Conservation (phyloP, 495 filamentous ascomycete genomes). For the Trichoderma parareesei region DNA sequence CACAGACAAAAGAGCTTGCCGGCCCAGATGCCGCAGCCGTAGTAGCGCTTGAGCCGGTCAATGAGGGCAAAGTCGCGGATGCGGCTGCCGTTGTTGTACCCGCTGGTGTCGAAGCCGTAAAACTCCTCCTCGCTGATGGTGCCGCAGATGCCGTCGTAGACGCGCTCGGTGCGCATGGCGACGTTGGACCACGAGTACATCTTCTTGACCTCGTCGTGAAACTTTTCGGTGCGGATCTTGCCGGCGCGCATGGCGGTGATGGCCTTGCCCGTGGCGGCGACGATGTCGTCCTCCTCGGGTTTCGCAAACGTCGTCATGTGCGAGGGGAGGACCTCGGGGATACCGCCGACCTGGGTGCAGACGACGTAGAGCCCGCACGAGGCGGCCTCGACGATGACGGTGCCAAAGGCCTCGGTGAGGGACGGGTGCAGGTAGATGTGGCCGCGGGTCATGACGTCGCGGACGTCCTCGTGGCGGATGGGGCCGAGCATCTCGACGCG, state of each 20-base stretch:
- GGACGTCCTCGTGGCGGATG: slow-evolving; percentile 89
- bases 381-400: slow-evolving; percentile 93
- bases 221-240: slow-evolving; percentile 80
- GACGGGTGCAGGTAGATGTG: slow-evolving; percentile 95
- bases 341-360: slow-evolving; percentile 91
- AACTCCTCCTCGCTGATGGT: slow-evolving; percentile 78
- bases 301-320: slow-evolving; percentile 94
- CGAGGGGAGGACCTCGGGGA: slow-evolving; percentile 86
- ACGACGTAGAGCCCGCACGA: slow-evolving; percentile 94
- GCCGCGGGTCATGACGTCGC: slow-evolving; percentile 96
- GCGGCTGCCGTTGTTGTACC: slow-evolving; percentile 66
- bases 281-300: slow-evolving; percentile 87
- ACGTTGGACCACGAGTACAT: slow-evolving; percentile 99
- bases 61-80: slow-evolving; percentile 84
- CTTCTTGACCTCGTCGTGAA: slow-evolving; percentile 91
- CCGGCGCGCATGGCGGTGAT: slow-evolving; percentile 74
- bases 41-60: slow-evolving; percentile 89
- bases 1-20: slow-evolving; percentile 95
- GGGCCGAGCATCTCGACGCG: slow-evolving; percentile 86
- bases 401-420: slow-evolving; percentile 94
- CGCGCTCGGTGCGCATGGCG: slow-evolving; percentile 81
- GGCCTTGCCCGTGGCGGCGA: slow-evolving; percentile 70
- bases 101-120: slow-evolving; percentile 67
- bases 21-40: slow-evolving; percentile 99
- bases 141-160: slow-evolving; percentile 86